These are phyloP conservation scores for Haematococcus lacustris DNA, from an alignment of 139 green algal species.

Conservation along the genomic window DNA sequence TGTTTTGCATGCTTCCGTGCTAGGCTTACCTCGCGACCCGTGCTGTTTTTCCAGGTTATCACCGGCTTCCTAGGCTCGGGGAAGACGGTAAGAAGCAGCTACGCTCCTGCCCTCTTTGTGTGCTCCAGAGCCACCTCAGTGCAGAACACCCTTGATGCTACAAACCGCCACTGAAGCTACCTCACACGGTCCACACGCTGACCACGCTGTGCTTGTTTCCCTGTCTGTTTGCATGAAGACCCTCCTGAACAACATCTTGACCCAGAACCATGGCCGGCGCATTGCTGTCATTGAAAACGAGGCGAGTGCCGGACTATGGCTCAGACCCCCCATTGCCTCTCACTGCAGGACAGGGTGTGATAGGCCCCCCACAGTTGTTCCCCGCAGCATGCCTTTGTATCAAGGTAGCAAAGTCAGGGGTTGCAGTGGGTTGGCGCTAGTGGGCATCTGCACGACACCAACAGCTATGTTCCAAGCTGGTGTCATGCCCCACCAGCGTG, in stretches of 20 bases:
- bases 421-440: too few relatives aligned
- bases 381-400: background rate
- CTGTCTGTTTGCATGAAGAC: slow-evolving; percentile 34
- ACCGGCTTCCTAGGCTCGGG: slow-evolving; percentile 89
- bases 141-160: background rate
- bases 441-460: too few relatives aligned
- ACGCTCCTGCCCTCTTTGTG: slow-evolving; percentile 7
- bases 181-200: background rate
- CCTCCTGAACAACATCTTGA: slow-evolving; percentile 91
- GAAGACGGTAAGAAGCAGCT: slow-evolving; percentile 44
- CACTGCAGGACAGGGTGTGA: background rate
- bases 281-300: slow-evolving; percentile 78
- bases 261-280: slow-evolving; percentile 69
- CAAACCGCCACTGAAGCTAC: background rate
- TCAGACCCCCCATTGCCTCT: too few relatives aligned
- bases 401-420: background rate
- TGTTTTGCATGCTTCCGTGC: too few relatives aligned
- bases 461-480: too few relatives aligned
- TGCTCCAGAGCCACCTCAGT: background rate
- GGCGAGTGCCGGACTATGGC: background rate
- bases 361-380: too few relatives aligned
- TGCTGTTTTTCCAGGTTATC: slow-evolving; percentile 78
- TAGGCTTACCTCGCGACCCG: too few relatives aligned
- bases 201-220: background rate
- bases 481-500: too few relatives aligned